Evolutionary conservation across 2,329 filamentous ascomycete genomes (phyloP).

Genomic region (Pestalotiopsis sp.): DNA sequence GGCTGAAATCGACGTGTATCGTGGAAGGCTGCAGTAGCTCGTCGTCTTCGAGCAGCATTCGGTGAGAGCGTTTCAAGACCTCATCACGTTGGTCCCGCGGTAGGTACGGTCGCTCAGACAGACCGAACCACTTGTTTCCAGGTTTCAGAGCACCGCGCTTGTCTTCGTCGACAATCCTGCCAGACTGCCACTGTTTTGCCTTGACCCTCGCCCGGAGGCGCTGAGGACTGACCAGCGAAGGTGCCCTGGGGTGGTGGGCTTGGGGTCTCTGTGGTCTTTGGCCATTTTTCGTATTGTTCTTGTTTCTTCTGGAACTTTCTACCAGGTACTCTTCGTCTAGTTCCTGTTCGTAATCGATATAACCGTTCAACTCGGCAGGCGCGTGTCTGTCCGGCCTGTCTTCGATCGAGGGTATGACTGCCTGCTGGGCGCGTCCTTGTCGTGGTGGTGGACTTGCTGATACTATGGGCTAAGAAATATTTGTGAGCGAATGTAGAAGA

Average conservation of each 20-base stretch:
- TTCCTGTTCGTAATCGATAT: background rate
- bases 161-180: constrained; percentile 20
- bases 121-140: constrained; percentile 22
- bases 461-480: too few species aligned
- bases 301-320: background rate
- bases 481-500: background rate
- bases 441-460: background rate
- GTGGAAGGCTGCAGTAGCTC: constrained; percentile 18
- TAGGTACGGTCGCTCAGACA: constrained; percentile 28
- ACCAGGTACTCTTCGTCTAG: background rate
- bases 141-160: background rate
- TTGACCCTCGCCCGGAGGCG: constrained; percentile 26
- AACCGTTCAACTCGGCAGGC: background rate
- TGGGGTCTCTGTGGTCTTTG: background rate
- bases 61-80: constrained; percentile 19
- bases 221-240: constrained; percentile 19
- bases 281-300: background rate
- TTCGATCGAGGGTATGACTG: background rate
- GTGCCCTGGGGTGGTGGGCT: background rate
- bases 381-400: background rate
- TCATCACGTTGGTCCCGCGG: constrained; percentile 20
- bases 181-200: constrained; percentile 31
- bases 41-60: constrained; percentile 14
- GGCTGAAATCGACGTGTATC: constrained; percentile 33
- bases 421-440: background rate